Evolutionary conservation across 2,329 filamentous ascomycete genomes (phyloP).

Genomic region (Aspergillus unguis): DNA sequence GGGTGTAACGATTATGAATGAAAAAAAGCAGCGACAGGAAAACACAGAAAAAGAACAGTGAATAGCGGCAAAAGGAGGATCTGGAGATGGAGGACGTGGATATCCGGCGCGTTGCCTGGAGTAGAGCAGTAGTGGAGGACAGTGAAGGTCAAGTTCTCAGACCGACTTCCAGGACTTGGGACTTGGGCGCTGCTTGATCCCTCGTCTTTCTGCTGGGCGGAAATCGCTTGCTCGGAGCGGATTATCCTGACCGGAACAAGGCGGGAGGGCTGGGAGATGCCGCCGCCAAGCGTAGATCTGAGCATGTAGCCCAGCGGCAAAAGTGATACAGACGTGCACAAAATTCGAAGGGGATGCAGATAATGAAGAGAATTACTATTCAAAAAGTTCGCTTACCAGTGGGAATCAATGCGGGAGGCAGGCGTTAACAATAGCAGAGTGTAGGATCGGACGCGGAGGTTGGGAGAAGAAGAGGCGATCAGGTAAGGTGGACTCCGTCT

Average conservation of each 20-base stretch:
- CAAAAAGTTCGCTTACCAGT: not conserved
- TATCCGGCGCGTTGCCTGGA: slow-evolving; percentile 27
- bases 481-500: slow-evolving; percentile 2
- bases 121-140: not conserved
- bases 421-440: not conserved
- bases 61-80: slow-evolving; percentile 17
- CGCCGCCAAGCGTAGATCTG: slow-evolving; percentile 33
- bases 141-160: slow-evolving; percentile 3
- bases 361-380: not conserved
- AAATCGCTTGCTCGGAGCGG: slow-evolving; percentile 40
- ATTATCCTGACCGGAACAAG: slow-evolving; percentile 29
- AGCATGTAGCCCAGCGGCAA: slow-evolving; percentile 27
- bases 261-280: slow-evolving; percentile 33
- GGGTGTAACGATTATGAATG: not conserved
- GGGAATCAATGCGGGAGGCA: not conserved
- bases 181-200: slow-evolving; percentile 12
- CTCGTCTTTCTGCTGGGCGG: slow-evolving; percentile 23
- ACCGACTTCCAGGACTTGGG: slow-evolving; percentile 4
- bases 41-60: slow-evolving; percentile 6
- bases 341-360: slow-evolving; percentile 4
- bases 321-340: slow-evolving; percentile 14
- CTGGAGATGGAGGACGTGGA: slow-evolving; percentile 16
- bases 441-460: slow-evolving; percentile 5
- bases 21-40: slow-evolving; percentile 9
- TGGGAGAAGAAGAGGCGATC: slow-evolving; percentile 8